These are phyloP conservation scores for Miscanthus lutarioriparius DNA, from an alignment of 176 grass and related monocot genomes.

Conservation along the genomic window DNA sequence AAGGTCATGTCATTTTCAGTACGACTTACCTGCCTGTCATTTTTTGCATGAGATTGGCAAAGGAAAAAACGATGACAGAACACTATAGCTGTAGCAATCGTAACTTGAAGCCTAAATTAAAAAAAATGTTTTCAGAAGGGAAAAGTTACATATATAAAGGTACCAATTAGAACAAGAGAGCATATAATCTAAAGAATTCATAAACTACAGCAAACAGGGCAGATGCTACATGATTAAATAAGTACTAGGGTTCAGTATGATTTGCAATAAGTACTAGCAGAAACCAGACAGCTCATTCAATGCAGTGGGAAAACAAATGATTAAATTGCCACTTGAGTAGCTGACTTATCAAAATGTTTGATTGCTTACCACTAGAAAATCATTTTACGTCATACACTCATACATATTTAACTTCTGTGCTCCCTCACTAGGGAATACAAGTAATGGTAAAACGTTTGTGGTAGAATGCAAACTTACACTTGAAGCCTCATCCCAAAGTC, in stretches of 20 bases:
- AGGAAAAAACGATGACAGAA: slow-evolving; percentile 96
- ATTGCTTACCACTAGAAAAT: background rate
- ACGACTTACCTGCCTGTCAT: slow-evolving; percentile 85
- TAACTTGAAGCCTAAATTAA: slow-evolving; percentile 80
- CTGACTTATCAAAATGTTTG: background rate
- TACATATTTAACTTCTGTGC: background rate
- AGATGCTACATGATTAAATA: slow-evolving; percentile 4
- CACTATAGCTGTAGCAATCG: slow-evolving; percentile 88
- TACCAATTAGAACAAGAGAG: slow-evolving; percentile 3
- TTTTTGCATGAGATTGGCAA: slow-evolving; percentile 86
- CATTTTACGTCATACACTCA: background rate
- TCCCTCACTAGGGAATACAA: slow-evolving; percentile 23
- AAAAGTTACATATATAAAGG: background rate
- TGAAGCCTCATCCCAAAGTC: slow-evolving; percentile 96
- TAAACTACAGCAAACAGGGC: background rate
- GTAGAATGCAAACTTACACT: slow-evolving; percentile 68
- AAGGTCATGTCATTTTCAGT: slow-evolving; percentile 20
- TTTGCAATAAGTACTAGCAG: slow-evolving; percentile 8
- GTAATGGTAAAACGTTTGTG: background rate
- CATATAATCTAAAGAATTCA: slow-evolving; percentile 2
- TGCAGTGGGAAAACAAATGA: background rate
- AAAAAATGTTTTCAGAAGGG: slow-evolving; percentile 8
- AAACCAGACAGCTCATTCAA: background rate
- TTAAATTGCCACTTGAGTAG: background rate
- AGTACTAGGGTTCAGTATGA: background rate